phyloP scores from a whole-genome alignment of 2,329 filamentous ascomycete species.

The Aspergillus viridinutans region DNA sequence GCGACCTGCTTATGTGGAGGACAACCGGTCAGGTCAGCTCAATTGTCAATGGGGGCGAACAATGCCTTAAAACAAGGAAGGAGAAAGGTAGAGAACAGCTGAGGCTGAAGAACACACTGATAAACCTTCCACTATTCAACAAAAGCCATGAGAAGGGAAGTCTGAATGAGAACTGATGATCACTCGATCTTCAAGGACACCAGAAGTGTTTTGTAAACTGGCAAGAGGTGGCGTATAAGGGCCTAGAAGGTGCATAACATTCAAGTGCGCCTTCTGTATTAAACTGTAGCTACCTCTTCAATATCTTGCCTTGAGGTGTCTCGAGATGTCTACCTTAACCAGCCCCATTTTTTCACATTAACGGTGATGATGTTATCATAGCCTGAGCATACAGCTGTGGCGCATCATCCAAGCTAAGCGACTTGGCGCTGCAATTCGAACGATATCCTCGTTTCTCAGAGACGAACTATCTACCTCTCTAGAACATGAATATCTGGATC shows the following conservation, averaged over 20 bases:
- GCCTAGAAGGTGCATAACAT: not conserved
- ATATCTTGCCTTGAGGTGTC: not conserved
- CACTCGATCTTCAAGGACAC: not conserved
- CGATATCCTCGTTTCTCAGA: not conserved
- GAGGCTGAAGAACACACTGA: not conserved
- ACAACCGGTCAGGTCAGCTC: not conserved
- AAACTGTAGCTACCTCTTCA: not conserved
- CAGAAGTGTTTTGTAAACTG: not conserved
- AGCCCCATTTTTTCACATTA: not conserved
- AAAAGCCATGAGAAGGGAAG: not conserved
- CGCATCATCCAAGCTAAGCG: not conserved
- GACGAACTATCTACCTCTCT: not conserved
- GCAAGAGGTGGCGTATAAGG: not conserved
- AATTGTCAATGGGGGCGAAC: not conserved
- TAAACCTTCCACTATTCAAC: not conserved
- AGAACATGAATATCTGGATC: constrained; percentile 14
- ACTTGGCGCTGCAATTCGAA: not conserved
- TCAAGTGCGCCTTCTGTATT: not conserved
- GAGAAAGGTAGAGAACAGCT: not conserved
- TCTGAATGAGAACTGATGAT: not conserved
- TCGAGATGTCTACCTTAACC: not conserved
- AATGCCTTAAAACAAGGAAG: not conserved
- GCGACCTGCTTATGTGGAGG: not conserved
- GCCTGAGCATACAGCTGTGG: not conserved
- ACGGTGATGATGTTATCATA: not conserved